phyloP scores from a whole-genome alignment of 441 rosid species.

The Pelargonium fulgidum region DNA sequence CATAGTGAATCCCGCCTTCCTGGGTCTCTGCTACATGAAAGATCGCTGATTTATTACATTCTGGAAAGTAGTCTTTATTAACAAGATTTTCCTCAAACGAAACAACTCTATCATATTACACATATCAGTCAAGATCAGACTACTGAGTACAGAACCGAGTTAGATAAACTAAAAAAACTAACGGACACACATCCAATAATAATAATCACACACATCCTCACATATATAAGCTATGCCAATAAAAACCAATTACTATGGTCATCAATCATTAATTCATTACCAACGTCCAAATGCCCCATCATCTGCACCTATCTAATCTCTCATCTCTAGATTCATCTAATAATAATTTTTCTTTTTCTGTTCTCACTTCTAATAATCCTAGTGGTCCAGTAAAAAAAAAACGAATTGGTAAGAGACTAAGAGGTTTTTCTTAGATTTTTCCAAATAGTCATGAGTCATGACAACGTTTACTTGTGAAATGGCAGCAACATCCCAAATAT shows the following conservation, averaged over 20 bases:
- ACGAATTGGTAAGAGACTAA: background rate
- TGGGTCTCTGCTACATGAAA: constrained; percentile 29
- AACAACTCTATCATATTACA: background rate
- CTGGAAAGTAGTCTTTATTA: background rate
- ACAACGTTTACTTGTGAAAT: too few species aligned
- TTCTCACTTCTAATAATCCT: background rate
- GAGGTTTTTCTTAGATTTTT: background rate
- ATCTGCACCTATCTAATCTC: background rate
- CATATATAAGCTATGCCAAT: background rate
- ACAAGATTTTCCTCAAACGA: background rate
- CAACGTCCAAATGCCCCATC: background rate
- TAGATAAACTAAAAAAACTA: too few species aligned
- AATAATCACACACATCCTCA: background rate
- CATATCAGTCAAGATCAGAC: background rate
- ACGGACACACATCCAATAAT: too few species aligned
- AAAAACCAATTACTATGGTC: background rate
- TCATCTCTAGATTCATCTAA: background rate
- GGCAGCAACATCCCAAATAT: too few species aligned
- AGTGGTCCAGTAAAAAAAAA: background rate
- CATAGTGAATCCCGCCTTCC: constrained; percentile 28
- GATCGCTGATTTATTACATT: background rate
- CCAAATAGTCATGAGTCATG: background rate
- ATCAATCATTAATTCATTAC: background rate
- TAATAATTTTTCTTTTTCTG: background rate
- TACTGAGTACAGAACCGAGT: too few species aligned